Evolutionary conservation across 2,329 filamentous ascomycete species (phyloP), one percentile per base, ranked within the genome.

Genomic region (Xylariaceae sp.): DNA sequence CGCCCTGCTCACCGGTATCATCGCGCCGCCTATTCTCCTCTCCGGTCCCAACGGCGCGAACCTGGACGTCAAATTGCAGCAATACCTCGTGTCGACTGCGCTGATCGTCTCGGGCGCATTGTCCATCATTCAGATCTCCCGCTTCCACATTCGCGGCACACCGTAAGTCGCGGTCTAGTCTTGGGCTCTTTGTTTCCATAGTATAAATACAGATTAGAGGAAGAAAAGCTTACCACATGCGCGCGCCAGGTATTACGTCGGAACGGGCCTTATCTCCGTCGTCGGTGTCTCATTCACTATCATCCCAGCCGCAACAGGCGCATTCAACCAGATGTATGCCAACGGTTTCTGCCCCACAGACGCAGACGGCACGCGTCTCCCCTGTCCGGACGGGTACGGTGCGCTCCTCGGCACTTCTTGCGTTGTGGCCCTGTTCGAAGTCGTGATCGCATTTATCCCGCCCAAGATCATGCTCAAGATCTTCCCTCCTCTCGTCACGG

Each of bases 401-500:
- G 85, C 85, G 1, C 79, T 93, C 51, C 77, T 93, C 15, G 90
- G 89, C 13, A 92, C 90, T 0, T 78, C 82, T 4, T 80, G 84
- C 13, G 76, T 85, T 54, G 87, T 85, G 64, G 82, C 85, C 35
- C 77, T 88, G 39, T 76, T 92, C 61, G 89, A 93, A 75, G 81
- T 93, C 53, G 74, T 83, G 39, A 82, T 94, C 72, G 88, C 88
- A 1, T 91, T 93, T 72, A 82, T 90, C 41, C 87, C 88, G 2
- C 86, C 89, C 0, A 81, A 77, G 60, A 73, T 85, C 39, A 80
- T 93, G 62, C 83, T 90, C 66, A 84, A 82, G 67, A 82, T 92
- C 66, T 92, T 93, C 71, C 90, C 90, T 6, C 90, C 90, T 3
- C 83, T 94, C 44, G 87, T 91, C 53, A 91, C 88, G 0, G 88